These are phyloP conservation scores for Hypoxylon intermedium DNA, from an alignment of 495 filamentous ascomycete species.

Conservation along the genomic window DNA sequence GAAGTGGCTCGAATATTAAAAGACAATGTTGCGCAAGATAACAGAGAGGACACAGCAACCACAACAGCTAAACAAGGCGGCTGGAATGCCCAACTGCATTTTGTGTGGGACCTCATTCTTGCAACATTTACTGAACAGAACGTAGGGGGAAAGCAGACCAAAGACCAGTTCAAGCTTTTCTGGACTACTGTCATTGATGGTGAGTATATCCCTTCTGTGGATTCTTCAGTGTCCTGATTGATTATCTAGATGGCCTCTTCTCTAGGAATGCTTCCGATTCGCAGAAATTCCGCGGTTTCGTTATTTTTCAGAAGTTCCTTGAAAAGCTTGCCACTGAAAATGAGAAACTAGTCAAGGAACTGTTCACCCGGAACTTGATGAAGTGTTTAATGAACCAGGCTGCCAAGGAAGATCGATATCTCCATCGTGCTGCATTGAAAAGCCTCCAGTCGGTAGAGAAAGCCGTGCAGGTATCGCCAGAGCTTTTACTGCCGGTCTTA, in stretches of 20 bases:
- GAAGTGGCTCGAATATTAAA: conserved; percentile 78
- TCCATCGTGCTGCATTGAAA: conserved; percentile 80
- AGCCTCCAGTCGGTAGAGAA: conserved; percentile 70
- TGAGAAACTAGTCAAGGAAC: conserved; percentile 30
- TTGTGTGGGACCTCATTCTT: conserved; percentile 85
- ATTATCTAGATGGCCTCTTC: conserved; percentile 74
- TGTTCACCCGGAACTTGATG: conserved; percentile 86
- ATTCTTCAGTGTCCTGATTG: background rate
- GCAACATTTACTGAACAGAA: conserved; percentile 49
- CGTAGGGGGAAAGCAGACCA: conserved; percentile 41
- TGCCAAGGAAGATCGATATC: conserved; percentile 78
- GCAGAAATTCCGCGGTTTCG: conserved; percentile 89
- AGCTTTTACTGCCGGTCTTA: conserved; percentile 65
- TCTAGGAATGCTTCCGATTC: conserved; percentile 79
- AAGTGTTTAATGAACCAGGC: conserved; percentile 87
- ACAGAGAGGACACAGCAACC: conserved; percentile 52
- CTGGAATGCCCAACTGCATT: conserved; percentile 82
- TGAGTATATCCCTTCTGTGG: conserved; percentile 52
- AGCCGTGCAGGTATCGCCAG: conserved; percentile 69
- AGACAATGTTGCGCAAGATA: conserved; percentile 68
- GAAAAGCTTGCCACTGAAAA: conserved; percentile 51
- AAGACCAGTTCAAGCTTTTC: conserved; percentile 72
- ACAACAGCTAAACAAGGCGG: conserved; percentile 58
- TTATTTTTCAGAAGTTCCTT: conserved; percentile 78
- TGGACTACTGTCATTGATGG: conserved; percentile 91